Base-by-base conservation (phyloP, 1,284 basidiomycete species). In the Austropuccinia psidii region DNA sequence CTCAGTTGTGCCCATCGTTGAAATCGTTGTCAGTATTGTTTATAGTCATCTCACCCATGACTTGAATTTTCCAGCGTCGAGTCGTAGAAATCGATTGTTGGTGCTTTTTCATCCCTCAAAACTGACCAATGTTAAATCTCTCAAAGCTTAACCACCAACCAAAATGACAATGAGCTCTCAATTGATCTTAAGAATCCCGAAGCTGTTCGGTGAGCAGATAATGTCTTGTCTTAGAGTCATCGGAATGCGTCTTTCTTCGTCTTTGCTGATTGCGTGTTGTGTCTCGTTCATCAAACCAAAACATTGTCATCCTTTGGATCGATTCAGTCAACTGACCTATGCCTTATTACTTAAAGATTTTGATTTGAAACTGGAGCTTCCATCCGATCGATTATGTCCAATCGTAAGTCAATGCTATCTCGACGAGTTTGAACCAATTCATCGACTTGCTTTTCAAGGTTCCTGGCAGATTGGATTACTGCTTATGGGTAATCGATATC, bases 321-420 rank as follows among this genome's bases (percentile, higher is more conserved):
- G 13, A 41, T 11, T 19, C 29, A 73, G 69, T 33, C 58, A 73
- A 43, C 82, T 95, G 74, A 93, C 91, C 0, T 83, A 87, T 75
- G 89, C 90, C 0, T 82, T 95, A 19, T 84, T 94, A 24, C 81
- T 85, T 75, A 84, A 87, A 21, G 91, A 94, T 80, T 94, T 92
- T 78, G 80, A 82, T 0, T 79, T 95, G 49, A 81, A 83, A 24
- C 76, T 94, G 0, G 78, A 82, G 4, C 80, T 95, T 8, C 87
- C 90, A 0, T 80, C 84, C 0, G 85, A 91, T 80, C 83, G 93
- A 65, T 82, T 96, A 3, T 95, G 92, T 81, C 93, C 93, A 24
- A 89, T 92, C 0, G 91, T 94, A 77, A 76, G 86, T 76, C n/a
- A 35, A 35, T 35, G 31, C 13, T 41, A 54, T 21, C 27, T 41